Base-by-base conservation (phyloP, 495 filamentous ascomycete genomes). In the Aspergillus homomorphus region DNA sequence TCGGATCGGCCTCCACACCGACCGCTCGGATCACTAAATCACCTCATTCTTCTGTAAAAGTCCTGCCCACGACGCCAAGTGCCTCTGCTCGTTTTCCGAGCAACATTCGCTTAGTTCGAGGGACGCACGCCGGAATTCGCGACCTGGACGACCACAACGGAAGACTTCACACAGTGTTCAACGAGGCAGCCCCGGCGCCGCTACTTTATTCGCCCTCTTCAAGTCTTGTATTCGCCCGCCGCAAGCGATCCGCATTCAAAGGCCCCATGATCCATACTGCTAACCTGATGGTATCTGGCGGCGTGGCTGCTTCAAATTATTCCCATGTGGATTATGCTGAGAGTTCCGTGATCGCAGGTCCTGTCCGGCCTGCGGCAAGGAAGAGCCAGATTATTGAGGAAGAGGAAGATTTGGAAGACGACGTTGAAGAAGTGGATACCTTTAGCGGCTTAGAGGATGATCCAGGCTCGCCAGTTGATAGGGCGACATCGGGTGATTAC, bases 61-160 rank as follows among this genome's bases (percentile, higher is more conserved):
- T 98, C 16, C 83, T 98, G 4, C 94, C 94, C 2, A 89, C 93
- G 0, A 98, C 94, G 0, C 94, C 94, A 0, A 95, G 89, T 2
- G 73, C 82, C 7, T 81, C 84, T 10, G 73, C 85, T 16, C 75
- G 73, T 19, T 96, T 97, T 67, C 94, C 93, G 0, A 89, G 86
- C 44, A 93, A 94, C 61, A 89, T 96, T 57, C 87, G 93, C 14
- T 76, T 96, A 22, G 90, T 94, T 3, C 83, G 94, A 52, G 86
- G 85, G 18, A 59, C 74, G 20, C 64, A 67, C 30, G 63, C 69
- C 54, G 65, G 64, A 7, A 59, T 68, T 19, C 70, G 66, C 21
- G 74, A 76, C 6, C 12, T 65, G 7, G 62, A 63, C 26, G 69
- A 71, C 9, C 45, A 58, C 26, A 53, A 58, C 38, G 68, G 61